Evolutionary conservation across 2,329 filamentous ascomycete species (phyloP).

Genomic region (Drechslera avenae): DNA sequence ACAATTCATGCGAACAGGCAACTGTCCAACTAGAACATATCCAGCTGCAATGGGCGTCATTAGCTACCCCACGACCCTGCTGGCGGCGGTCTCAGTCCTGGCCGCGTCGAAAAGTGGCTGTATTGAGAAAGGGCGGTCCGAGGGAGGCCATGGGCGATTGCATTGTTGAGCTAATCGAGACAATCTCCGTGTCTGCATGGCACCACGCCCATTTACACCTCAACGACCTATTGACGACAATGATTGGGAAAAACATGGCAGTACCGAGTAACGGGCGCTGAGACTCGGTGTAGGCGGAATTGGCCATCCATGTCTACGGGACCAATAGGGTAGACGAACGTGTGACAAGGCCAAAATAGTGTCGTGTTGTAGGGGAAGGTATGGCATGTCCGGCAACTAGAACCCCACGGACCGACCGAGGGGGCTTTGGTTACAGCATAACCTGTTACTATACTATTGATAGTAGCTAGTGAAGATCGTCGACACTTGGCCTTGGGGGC

Average conservation of each 20-base stretch:
- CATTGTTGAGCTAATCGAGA: constrained; percentile 4
- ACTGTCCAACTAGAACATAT: not conserved
- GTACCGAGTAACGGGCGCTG: not conserved
- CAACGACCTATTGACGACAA: too few species aligned
- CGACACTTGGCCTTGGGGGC: too few species aligned
- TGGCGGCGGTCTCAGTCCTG: not conserved
- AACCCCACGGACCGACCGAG: too few species aligned
- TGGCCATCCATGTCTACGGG: not conserved
- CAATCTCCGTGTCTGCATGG: constrained; percentile 14
- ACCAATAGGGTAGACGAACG: constrained; percentile 14
- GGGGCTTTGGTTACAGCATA: too few species aligned
- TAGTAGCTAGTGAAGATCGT: constrained; percentile 3
- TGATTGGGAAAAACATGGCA: too few species aligned
- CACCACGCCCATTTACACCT: too few species aligned
- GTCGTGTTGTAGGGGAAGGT: not conserved
- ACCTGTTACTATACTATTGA: not conserved
- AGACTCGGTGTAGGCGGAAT: constrained; percentile 9
- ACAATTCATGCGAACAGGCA: not conserved
- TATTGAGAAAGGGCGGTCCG: not conserved
- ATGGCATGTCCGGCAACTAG: too few species aligned
- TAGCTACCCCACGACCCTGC: not conserved
- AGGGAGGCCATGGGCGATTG: not conserved
- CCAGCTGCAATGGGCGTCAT: not conserved
- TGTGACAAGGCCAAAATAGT: constrained; percentile 2
- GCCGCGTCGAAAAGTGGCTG: not conserved